Evolutionary conservation across 306 rosid species (phyloP).

Genomic region (Abrus pulchellus): DNA sequence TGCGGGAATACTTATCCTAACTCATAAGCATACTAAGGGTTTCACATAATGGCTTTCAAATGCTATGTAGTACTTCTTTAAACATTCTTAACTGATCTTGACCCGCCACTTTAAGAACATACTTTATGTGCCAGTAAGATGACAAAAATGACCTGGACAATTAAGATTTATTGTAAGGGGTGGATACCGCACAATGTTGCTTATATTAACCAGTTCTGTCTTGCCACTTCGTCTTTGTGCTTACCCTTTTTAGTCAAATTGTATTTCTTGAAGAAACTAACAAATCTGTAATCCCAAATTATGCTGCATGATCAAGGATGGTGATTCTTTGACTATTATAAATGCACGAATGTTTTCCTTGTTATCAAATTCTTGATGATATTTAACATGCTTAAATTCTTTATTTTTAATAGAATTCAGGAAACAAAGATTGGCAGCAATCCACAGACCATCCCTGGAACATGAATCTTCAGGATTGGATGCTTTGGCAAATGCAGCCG

Average conservation of each 20-base stretch:
- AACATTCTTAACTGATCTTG: slow-evolving; percentile 8
- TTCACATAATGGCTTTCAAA: not conserved
- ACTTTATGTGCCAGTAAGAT: slow-evolving; percentile 29
- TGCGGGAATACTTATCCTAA: slow-evolving; percentile 1
- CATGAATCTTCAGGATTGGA: slow-evolving; percentile 87
- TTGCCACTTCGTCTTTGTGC: slow-evolving; percentile 16
- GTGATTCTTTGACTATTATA: slow-evolving; percentile 24
- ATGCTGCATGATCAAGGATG: slow-evolving; percentile 16
- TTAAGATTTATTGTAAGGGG: slow-evolving; percentile 1
- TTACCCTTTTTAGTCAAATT: slow-evolving; percentile 6
- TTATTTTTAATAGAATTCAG: slow-evolving; percentile 74
- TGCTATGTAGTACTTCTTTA: not conserved
- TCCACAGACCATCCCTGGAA: slow-evolving; percentile 65
- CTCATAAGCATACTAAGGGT: not conserved
- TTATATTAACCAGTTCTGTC: slow-evolving; percentile 17
- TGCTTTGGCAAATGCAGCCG: slow-evolving; percentile 92
- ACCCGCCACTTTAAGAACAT: slow-evolving; percentile 21
- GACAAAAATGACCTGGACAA: slow-evolving; percentile 14
- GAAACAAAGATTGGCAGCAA: slow-evolving; percentile 63
- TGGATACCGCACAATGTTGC: slow-evolving; percentile 2
- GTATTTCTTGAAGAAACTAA: slow-evolving; percentile 31
- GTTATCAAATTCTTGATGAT: slow-evolving; percentile 26
- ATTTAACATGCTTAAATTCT: slow-evolving; percentile 13
- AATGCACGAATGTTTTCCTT: slow-evolving; percentile 22
- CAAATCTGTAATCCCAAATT: slow-evolving; percentile 20